Conservation (phyloP, 441 rosid genomes). For the Lepidium campestre region DNA sequence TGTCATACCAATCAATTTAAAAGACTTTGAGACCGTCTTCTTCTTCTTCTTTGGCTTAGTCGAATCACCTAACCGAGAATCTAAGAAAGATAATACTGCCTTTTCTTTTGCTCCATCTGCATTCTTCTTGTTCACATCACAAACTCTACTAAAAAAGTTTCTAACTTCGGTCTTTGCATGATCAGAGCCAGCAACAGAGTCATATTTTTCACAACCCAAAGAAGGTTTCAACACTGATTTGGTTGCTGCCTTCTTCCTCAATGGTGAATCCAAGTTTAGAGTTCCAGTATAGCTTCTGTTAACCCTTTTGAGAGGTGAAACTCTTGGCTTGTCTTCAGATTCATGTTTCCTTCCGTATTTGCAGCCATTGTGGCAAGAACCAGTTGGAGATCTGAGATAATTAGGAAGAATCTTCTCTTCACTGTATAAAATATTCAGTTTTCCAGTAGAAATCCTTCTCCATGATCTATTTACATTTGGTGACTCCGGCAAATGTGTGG, state of each 20-base stretch:
- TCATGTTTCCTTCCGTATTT: conserved; percentile 59
- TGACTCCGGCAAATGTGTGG: conserved; percentile 27
- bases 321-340: conserved; percentile 38
- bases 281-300: conserved; percentile 22
- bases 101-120: conserved; percentile 21
- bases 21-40: conserved; percentile 23
- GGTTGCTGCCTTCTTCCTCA: conserved; percentile 26
- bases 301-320: conserved; percentile 32
- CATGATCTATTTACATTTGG: conserved; percentile 29
- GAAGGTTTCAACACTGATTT: conserved; percentile 15
- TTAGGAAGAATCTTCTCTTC: conserved; percentile 40
- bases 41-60: conserved; percentile 17
- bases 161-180: conserved; percentile 20
- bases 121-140: background rate
- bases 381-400: conserved; percentile 69
- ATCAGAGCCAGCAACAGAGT: conserved; percentile 22
- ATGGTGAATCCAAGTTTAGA: conserved; percentile 21
- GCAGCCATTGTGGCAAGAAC: conserved; percentile 84
- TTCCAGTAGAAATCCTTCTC: conserved; percentile 46
- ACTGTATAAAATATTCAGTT: conserved; percentile 24
- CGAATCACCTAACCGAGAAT: conserved; percentile 12
- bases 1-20: conserved; percentile 22
- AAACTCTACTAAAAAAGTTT: background rate
- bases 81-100: conserved; percentile 20
- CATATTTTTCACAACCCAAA: conserved; percentile 11